phyloP scores from a whole-genome alignment of 768 basidiomycete genomes.

The Tubosaeta brunneosetosa region DNA sequence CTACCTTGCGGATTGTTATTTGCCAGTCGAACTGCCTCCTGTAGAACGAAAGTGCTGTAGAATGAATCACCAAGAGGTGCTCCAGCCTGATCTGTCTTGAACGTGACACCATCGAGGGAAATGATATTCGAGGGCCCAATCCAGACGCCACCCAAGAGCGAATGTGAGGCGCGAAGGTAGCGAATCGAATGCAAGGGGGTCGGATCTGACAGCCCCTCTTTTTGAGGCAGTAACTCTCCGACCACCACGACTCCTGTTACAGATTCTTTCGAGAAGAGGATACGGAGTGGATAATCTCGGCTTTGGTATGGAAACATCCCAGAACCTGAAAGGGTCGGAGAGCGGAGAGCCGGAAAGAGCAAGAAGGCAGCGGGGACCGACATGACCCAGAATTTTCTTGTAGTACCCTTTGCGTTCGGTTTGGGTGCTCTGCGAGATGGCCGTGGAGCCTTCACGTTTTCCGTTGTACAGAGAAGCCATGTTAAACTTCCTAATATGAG shows the following conservation, averaged over 20 bases:
- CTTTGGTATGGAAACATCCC: constrained; percentile 46
- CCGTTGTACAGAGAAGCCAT: constrained; percentile 12
- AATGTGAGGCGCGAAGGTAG: constrained; percentile 62
- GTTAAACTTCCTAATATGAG: constrained; percentile 17
- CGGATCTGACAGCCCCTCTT: constrained; percentile 26
- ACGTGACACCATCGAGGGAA: constrained; percentile 38
- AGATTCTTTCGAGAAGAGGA: constrained; percentile 64
- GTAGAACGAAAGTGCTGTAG: constrained; percentile 79
- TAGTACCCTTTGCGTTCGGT: background rate
- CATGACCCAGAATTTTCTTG: constrained; percentile 11
- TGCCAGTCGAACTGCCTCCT: constrained; percentile 78
- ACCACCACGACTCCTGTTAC: constrained; percentile 82
- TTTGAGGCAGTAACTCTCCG: constrained; percentile 56
- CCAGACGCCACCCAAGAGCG: constrained; percentile 77
- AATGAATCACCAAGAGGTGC: constrained; percentile 69
- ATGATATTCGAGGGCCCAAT: constrained; percentile 44
- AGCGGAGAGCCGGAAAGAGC: constrained; percentile 38
- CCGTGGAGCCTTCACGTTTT: background rate
- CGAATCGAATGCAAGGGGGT: constrained; percentile 45
- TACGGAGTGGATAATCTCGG: constrained; percentile 51
- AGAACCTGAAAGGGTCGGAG: constrained; percentile 57
- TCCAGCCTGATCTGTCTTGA: constrained; percentile 48
- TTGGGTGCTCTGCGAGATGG: background rate
- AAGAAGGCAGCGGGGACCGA: constrained; percentile 32
- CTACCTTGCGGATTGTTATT: constrained; percentile 43